Evolutionary conservation across 108 stramenopile genomes (phyloP), one percentile per base, ranked within the genome.

Genomic region (Discostella stelligeroides): DNA sequence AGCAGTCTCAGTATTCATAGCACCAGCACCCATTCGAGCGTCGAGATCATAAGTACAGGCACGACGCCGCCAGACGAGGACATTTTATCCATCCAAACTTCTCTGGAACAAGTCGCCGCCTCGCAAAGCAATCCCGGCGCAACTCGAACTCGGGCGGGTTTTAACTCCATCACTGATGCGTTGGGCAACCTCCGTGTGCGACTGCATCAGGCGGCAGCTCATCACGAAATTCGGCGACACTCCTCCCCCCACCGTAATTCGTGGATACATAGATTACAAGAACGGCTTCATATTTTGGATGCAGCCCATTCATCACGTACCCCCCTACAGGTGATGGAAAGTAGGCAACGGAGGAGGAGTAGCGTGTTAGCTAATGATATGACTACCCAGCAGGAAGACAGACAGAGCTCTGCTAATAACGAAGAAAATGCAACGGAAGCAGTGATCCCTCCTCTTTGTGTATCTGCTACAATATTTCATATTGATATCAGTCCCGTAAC

Each of bases 141-240:
- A 17, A 20, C 42, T 28, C 23, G 23, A 18, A 43, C 51, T 11
- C 56, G 88, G 27, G 88, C 88, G 6, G 65, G 75, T 4, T 89
- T 86, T 54, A 83, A 89, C 49, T 86, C 85, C 25, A 74, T 89
- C 21, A 64, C 71, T 11, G 74, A 72, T 61, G 80, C 80, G 10
- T 60, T 89, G 55, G 74, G 76, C 0, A 82, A 57, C 64, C 70
- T 86, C 23, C 82, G 84, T 13, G 20, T 41, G 41, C 83, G 68
- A 5, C 39, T 20, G n/a, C 39, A 62, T 27, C 61, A 37, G 17
- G 25, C 29, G 70, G n/a, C n/a, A n/a, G n/a, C n/a, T n/a, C 49
- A 66, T 48, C 54, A 45, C 0, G 50, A 56, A 37, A 40, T 51
- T 40, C 55, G 58, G 5, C 41, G 68, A 21, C 28, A 27, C 7